These are phyloP conservation scores for Coprinopsis sp. DNA, from an alignment of 768 basidiomycete genomes.

Conservation along the genomic window DNA sequence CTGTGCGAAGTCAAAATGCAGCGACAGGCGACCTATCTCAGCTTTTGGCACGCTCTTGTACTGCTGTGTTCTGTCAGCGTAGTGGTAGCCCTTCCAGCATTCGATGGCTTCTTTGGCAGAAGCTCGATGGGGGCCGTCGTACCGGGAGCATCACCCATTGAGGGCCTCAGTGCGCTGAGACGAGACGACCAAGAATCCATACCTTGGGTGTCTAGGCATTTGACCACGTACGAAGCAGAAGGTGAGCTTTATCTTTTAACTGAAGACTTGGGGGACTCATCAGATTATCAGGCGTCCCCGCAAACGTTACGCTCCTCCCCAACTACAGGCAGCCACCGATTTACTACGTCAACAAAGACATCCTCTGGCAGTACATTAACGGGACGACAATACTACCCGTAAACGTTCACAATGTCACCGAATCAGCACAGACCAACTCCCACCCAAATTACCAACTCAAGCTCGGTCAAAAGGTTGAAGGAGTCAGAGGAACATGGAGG, in stretches of 20 bases:
- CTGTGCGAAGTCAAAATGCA: background rate
- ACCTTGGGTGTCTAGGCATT: conserved; percentile 4
- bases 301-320: conserved; percentile 42
- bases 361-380: conserved; percentile 52
- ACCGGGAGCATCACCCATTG: conserved; percentile 37
- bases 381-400: conserved; percentile 52
- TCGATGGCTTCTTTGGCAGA: conserved; percentile 33
- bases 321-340: conserved; percentile 34
- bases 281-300: conserved; percentile 34
- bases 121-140: conserved; percentile 38
- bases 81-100: conserved; percentile 36
- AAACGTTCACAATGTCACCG: conserved; percentile 49
- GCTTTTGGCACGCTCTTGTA: conserved; percentile 20
- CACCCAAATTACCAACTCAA: conserved; percentile 44
- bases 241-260: background rate
- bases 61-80: conserved; percentile 14
- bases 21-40: conserved; percentile 8
- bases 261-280: background rate
- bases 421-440: conserved; percentile 6
- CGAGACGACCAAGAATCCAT: background rate
- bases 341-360: conserved; percentile 50
- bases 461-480: conserved; percentile 32
- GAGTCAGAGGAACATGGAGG: conserved; percentile 44
- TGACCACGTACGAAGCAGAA: conserved; percentile 11
- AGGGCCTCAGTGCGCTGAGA: conserved; percentile 22